Evolutionary conservation across 2,329 filamentous ascomycete species (phyloP).

Genomic region (Claviceps pazoutovae): DNA sequence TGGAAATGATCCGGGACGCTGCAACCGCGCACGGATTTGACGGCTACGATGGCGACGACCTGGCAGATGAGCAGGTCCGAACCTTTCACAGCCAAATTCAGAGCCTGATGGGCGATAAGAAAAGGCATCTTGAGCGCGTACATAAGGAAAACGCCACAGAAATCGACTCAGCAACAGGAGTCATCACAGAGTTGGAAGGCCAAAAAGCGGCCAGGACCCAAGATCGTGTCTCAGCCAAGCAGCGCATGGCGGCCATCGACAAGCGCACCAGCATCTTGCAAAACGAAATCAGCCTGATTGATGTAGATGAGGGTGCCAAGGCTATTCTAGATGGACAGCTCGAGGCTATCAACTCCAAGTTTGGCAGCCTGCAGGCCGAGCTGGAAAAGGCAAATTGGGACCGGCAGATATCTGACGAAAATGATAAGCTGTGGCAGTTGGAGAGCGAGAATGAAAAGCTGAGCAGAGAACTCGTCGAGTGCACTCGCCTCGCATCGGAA

Average conservation of each 20-base stretch:
- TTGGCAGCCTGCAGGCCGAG: conserved; percentile 49
- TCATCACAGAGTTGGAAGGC: conserved; percentile 60
- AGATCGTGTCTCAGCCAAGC: conserved; percentile 58
- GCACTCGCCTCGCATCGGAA: conserved; percentile 66
- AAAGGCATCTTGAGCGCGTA: conserved; percentile 58
- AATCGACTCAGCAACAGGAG: conserved; percentile 55
- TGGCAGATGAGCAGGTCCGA: conserved; percentile 59
- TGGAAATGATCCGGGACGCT: conserved; percentile 62
- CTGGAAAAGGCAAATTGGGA: conserved; percentile 56
- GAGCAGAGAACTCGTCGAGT: conserved; percentile 68
- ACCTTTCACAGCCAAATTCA: conserved; percentile 68
- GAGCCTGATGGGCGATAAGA: conserved; percentile 65
- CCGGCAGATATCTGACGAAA: conserved; percentile 50
- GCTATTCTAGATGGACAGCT: conserved; percentile 62
- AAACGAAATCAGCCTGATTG: conserved; percentile 54
- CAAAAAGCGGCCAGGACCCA: conserved; percentile 59
- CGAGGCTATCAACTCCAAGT: conserved; percentile 49
- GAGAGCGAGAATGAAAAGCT: conserved; percentile 62
- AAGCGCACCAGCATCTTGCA: conserved; percentile 54
- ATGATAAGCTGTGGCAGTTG: conserved; percentile 49
- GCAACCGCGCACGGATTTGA: conserved; percentile 66
- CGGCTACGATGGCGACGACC: conserved; percentile 65
- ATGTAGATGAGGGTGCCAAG: conserved; percentile 74
- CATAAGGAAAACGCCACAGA: conserved; percentile 63
- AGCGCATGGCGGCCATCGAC: conserved; percentile 61